Base-by-base conservation (phyloP, 352 stramenopile species). In the Pythium aphanidermatum region DNA sequence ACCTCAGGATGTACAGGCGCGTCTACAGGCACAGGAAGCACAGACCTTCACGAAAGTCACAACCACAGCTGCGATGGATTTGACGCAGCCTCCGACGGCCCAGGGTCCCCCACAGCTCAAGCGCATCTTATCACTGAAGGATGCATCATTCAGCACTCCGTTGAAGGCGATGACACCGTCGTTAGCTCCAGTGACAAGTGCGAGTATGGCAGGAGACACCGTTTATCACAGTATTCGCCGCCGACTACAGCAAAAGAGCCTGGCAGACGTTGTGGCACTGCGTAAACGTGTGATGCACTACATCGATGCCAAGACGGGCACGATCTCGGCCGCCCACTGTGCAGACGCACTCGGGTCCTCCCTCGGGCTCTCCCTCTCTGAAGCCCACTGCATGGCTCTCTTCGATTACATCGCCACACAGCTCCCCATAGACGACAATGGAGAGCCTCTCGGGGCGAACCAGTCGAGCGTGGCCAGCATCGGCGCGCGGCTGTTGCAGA, bases 81-180 rank as follows among this genome's bases (percentile, higher is more conserved):
- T 64, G 16, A 64, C 55, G 8, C 33, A 52, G 41, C 54, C 46
- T 0, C 33, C 53, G 0, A 17, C 24, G 19, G 32, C 25, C 3
- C 28, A 55, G 8, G 56, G 46, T n/a, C n/a, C n/a, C n/a, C n/a
- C n/a, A n/a, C n/a, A n/a, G n/a, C n/a, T n/a, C 11, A 60, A 57
- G 20, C 63, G 65, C 23, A 83, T 83, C 33, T 24, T 83, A n/a
- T 76, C 69, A 2, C 46, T 86, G 27, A 80, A 76, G 40, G 74
- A 86, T 16, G 65, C 70, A 27, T 78, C 71, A 19, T 75, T 60
- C 25, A 58, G 53, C 4, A 42, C 47, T 1, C 34, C 46, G 7
- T 49, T 75, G 53, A 45, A 50, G 25, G 13, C 1, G 11, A 63
- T 50, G 46, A 25, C 5, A 47, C 23, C 35, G 35, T 33, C 35